Evolutionary conservation across 768 basidiomycete genomes (phyloP).

Genomic region (Glaciozyma antarctica): DNA sequence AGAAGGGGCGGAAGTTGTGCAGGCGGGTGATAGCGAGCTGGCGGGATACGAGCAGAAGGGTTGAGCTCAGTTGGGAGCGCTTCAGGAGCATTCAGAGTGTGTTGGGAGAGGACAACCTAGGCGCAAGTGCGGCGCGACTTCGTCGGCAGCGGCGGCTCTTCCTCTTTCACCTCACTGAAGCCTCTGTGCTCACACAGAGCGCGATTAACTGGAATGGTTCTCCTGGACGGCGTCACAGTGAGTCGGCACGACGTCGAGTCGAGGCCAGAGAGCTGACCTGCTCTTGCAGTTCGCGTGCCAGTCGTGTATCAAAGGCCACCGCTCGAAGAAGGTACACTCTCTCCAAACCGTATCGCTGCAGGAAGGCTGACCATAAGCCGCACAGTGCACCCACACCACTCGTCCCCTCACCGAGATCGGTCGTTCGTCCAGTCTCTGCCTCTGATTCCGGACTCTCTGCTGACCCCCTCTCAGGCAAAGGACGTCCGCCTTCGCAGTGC

Average conservation of each 20-base stretch:
- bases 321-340: constrained; percentile 11
- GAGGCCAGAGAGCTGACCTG: background rate
- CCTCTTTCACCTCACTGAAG: background rate
- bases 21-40: background rate
- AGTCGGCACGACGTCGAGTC: background rate
- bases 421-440: constrained; percentile 7
- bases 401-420: constrained; percentile 27
- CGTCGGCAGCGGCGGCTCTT: background rate
- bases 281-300: constrained; percentile 24
- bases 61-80: background rate
- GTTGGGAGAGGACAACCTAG: background rate
- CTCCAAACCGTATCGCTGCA: background rate
- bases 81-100: background rate
- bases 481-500: constrained; percentile 28
- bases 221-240: constrained; percentile 26
- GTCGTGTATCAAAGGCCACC: constrained; percentile 26
- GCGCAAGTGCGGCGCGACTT: too few relatives aligned
- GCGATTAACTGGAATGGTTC: background rate
- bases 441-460: background rate
- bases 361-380: background rate
- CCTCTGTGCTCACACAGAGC: background rate
- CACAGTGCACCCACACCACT: constrained; percentile 22
- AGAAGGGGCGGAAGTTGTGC: constrained; percentile 9
- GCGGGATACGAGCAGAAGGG: background rate
- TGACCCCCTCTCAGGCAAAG: constrained; percentile 17